Conservation (phyloP, 306 rosid genomes). For the Rosa chinensis region DNA sequence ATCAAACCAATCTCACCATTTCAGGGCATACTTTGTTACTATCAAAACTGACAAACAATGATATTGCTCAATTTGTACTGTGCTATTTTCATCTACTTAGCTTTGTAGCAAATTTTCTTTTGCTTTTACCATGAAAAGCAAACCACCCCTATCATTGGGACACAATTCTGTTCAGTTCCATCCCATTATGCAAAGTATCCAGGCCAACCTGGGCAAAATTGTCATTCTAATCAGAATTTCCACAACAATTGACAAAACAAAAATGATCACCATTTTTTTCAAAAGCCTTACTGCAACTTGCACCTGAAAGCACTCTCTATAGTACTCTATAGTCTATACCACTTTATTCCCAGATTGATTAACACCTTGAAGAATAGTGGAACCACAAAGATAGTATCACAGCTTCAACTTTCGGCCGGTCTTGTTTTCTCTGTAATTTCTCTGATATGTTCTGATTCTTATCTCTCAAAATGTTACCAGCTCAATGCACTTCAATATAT, state of each 20-base stretch:
- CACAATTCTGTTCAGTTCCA: slow-evolving; percentile 7
- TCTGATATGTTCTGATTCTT: slow-evolving; percentile 28
- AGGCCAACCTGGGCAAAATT: slow-evolving; percentile 21
- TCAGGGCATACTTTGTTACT: not conserved
- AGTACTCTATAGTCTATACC: not conserved
- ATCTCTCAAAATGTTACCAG: slow-evolving; percentile 18
- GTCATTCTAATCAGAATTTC: slow-evolving; percentile 30
- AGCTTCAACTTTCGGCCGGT: slow-evolving; percentile 34
- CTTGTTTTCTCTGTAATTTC: slow-evolving; percentile 10
- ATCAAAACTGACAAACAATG: slow-evolving; percentile 16
- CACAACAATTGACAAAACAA: slow-evolving; percentile 49
- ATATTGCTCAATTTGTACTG: not conserved
- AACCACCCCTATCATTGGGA: slow-evolving; percentile 15
- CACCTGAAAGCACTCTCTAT: slow-evolving; percentile 31
- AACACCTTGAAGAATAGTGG: slow-evolving; percentile 25
- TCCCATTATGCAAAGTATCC: slow-evolving; percentile 18
- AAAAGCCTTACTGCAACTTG: slow-evolving; percentile 47
- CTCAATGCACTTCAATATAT: not conserved
- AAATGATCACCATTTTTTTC: slow-evolving; percentile 43
- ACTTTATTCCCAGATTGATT: slow-evolving; percentile 61
- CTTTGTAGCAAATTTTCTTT: not conserved
- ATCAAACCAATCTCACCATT: slow-evolving; percentile 1
- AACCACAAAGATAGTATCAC: slow-evolving; percentile 17
- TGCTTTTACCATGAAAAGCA: slow-evolving; percentile 10
- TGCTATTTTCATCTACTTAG: slow-evolving; percentile 4